A percentile compares a stretch with the other conserved stretches of the same genome.
Conservation (phyloP, 257 asterid genomes). For the Penstemon newberryi region DNA sequence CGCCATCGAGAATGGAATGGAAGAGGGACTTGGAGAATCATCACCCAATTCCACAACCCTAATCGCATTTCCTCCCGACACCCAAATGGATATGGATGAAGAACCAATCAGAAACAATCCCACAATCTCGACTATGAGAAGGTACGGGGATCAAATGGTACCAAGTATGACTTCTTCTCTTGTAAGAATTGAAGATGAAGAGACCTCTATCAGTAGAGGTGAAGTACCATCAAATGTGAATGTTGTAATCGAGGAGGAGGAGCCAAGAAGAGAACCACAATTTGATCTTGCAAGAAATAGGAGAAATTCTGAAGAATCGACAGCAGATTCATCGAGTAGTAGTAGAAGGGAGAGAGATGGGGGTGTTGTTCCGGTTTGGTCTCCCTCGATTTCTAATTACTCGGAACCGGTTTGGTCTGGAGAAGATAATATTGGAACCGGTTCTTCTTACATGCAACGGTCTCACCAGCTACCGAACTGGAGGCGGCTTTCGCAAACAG, state of each 20-base stretch:
- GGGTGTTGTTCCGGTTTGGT: slow-evolving; percentile 89
- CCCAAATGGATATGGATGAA: slow-evolving; percentile 60
- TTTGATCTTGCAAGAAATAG: slow-evolving; percentile 36
- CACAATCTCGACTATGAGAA: slow-evolving; percentile 37
- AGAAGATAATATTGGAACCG: slow-evolving; percentile 29
- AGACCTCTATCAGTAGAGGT: slow-evolving; percentile 60
- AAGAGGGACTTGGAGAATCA: slow-evolving; percentile 96
- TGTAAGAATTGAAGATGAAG: slow-evolving; percentile 63
- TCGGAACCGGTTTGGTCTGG: slow-evolving; percentile 59
- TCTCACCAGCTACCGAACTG: slow-evolving; percentile 71
- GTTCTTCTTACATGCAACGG: slow-evolving; percentile 66
- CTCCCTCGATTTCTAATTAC: slow-evolving; percentile 67
- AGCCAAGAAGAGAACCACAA: slow-evolving; percentile 34
- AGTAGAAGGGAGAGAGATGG: slow-evolving; percentile 65
- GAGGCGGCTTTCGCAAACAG: slow-evolving; percentile 81
- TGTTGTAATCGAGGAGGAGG: slow-evolving; percentile 28
- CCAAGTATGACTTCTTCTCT: slow-evolving; percentile 83
- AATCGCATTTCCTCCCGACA: slow-evolving; percentile 72
- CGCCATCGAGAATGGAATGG: slow-evolving; percentile 68
- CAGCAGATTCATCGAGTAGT: slow-evolving; percentile 76
- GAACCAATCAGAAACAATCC: slow-evolving; percentile 52
- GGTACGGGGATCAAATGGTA: slow-evolving; percentile 87
- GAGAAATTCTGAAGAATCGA: slow-evolving; percentile 76
- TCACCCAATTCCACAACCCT: slow-evolving; percentile 48
- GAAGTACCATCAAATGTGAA: slow-evolving; percentile 80